These are phyloP conservation scores for Kwoniella pini DNA, from an alignment of 768 basidiomycete genomes.

Conservation along the genomic window DNA sequence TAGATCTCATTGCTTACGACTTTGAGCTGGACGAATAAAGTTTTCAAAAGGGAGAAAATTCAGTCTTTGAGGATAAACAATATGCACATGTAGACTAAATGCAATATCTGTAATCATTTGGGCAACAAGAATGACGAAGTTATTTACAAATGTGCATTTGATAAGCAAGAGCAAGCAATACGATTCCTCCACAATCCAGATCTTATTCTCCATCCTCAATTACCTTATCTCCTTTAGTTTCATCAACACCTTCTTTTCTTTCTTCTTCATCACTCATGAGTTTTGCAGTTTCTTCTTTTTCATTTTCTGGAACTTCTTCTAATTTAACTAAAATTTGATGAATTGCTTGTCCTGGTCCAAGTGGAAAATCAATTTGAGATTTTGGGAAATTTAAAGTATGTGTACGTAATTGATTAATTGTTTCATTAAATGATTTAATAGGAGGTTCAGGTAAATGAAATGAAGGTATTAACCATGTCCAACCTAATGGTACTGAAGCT, in stretches of 20 bases:
- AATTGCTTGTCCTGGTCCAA: constrained; percentile 70
- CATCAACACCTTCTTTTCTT: constrained; percentile 52
- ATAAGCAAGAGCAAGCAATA: too few relatives aligned
- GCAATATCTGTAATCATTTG: too few relatives aligned
- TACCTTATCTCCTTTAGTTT: constrained; percentile 27
- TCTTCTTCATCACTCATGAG: constrained; percentile 41
- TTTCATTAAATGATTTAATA: constrained; percentile 21
- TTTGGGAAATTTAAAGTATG: constrained; percentile 56
- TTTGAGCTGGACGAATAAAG: constrained; percentile 49
- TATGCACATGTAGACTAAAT: too few relatives aligned
- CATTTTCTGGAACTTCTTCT: constrained; percentile 57
- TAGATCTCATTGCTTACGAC: constrained; percentile 53
- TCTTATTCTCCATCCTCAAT: constrained; percentile 27
- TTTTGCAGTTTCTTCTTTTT: constrained; percentile 24
- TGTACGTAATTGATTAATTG: neutral
- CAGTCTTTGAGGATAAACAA: too few relatives aligned
- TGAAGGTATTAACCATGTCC: constrained; percentile 82
- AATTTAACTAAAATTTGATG: constrained; percentile 68
- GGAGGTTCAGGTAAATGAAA: constrained; percentile 70
- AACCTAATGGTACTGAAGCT: constrained; percentile 70
- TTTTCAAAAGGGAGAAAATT: too few relatives aligned
- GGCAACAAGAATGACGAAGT: too few relatives aligned
- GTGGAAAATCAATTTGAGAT: constrained; percentile 74
- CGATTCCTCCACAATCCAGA: too few relatives aligned
- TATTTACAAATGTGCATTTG: too few relatives aligned